Evolutionary conservation across 331 rosid species (phyloP), one percentile per base, ranked within the genome.

Genomic region (Pyrus hybrid): DNA sequence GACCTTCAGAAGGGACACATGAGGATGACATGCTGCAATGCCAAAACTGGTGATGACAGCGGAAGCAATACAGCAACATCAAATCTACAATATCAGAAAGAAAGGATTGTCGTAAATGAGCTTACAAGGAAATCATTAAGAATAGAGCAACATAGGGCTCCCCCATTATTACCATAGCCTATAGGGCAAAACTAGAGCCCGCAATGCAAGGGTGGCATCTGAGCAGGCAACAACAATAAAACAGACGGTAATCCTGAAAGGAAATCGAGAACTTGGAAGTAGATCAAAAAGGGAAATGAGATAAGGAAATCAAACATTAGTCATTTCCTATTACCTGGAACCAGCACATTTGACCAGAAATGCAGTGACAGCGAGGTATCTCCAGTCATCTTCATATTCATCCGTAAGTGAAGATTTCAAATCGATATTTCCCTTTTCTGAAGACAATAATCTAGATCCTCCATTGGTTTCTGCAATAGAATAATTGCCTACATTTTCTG

Each of bases 321-420:
- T 71, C 10, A 68, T 64, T 32, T 81, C 64, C 51, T 74, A 78
- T 67, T 72, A 94, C 99, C 92, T 86, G 86, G 99, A 88, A 81
- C 89, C 84, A 61, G 81, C 86, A 82, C 77, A 88, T 84, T 86
- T 94, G 80, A 94, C 96, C 78, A 87, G 93, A 83, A 94, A 92
- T 41, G 92, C 90, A 63, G 99, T 94, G 71, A 94, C 97, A 7
- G 99, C 97, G 63, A 94, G 86, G 85, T 94, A 92, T 89, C 99
- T 86, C 99, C 93, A 89, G 77, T 94, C 99, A 86, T 94, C 99
- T 75, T 90, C 99, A 86, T 81, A 83, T 63, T 85, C 85, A 70
- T 86, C 93, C 69, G 68, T 67, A 67, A 35, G 12, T 68, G 51
- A 73, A 74, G 84, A 71, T 75, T 80, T 79, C 67, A 72, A 72